Evolutionary conservation across 805 yeast genomes (phyloP).

Genomic region (Candida germanica): DNA sequence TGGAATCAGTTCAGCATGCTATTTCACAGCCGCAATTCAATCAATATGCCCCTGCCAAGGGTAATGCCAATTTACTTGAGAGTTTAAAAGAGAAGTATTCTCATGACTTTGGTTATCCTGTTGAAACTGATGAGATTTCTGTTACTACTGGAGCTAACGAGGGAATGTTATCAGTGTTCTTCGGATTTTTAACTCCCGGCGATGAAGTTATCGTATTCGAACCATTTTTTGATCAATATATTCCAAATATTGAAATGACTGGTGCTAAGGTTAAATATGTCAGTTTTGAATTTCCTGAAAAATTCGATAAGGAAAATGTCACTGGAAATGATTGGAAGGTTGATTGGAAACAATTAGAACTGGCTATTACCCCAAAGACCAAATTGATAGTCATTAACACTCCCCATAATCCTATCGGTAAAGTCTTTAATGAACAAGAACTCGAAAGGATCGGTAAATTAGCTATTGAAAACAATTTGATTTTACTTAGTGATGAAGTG

Average conservation of each 20-base stretch:
- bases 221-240: constrained; percentile 96
- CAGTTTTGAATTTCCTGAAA: constrained; percentile 78
- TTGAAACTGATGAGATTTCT: constrained; percentile 61
- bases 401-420: constrained; percentile 97
- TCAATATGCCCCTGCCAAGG: constrained; percentile 91
- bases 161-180: constrained; percentile 81
- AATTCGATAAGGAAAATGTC: constrained; percentile 59
- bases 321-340: constrained; percentile 85
- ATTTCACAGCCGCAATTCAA: constrained; percentile 70
- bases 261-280: constrained; percentile 92
- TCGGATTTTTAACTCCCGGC: constrained; percentile 80
- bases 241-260: constrained; percentile 87
- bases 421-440: constrained; percentile 77
- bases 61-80: constrained; percentile 71
- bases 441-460: constrained; percentile 70
- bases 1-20: constrained; percentile 76
- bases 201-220: constrained; percentile 96
- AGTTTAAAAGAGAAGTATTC: constrained; percentile 72
- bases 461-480: constrained; percentile 80
- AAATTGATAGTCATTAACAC: constrained; percentile 85
- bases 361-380: constrained; percentile 70
- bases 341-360: constrained; percentile 73
- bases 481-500: constrained; percentile 89
- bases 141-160: constrained; percentile 98
- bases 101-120: constrained; percentile 55